phyloP scores from a whole-genome alignment of 1,139 yeast genomes.

The Lodderomyces metapsilosis region DNA sequence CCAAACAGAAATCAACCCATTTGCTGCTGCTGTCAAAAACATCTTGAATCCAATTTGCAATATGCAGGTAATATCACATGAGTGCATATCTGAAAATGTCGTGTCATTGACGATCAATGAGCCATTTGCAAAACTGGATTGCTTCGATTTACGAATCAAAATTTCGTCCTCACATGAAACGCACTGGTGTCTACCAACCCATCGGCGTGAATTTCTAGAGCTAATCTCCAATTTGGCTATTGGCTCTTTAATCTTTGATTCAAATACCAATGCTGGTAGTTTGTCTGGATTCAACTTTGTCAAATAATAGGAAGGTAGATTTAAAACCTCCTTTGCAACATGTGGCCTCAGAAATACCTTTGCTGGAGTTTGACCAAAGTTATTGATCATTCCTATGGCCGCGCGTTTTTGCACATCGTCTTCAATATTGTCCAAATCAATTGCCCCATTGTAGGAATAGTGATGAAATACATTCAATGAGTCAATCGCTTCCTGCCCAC shows the following conservation, averaged over 20 bases:
- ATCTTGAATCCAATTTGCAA: conserved; percentile 37
- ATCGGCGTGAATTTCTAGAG: conserved; percentile 25
- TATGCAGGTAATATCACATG: conserved; percentile 31
- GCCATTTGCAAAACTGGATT: conserved; percentile 23
- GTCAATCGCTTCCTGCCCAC: conserved; percentile 63
- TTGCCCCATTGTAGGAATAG: conserved; percentile 79
- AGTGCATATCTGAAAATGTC: conserved; percentile 42
- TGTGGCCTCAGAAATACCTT: conserved; percentile 69
- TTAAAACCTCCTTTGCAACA: conserved; percentile 44
- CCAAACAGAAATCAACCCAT: conserved; percentile 61
- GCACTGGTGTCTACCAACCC: conserved; percentile 48
- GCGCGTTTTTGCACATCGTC: conserved; percentile 76
- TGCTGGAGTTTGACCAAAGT: conserved; percentile 86
- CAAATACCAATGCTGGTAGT: conserved; percentile 32
- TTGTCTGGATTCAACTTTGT: conserved; percentile 16
- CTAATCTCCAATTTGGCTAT: conserved; percentile 42
- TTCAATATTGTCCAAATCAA: conserved; percentile 66
- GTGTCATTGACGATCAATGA: conserved; percentile 43
- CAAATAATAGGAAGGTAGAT: conserved; percentile 35
- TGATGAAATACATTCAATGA: conserved; percentile 77
- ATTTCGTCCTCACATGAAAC: conserved; percentile 39
- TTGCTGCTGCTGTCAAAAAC: conserved; percentile 54
- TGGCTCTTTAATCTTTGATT: conserved; percentile 33
- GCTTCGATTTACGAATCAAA: conserved; percentile 34
- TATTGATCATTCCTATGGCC: conserved; percentile 77